Evolutionary conservation across 2,329 filamentous ascomycete genomes (phyloP).

Genomic region (Trichothecium roseum): DNA sequence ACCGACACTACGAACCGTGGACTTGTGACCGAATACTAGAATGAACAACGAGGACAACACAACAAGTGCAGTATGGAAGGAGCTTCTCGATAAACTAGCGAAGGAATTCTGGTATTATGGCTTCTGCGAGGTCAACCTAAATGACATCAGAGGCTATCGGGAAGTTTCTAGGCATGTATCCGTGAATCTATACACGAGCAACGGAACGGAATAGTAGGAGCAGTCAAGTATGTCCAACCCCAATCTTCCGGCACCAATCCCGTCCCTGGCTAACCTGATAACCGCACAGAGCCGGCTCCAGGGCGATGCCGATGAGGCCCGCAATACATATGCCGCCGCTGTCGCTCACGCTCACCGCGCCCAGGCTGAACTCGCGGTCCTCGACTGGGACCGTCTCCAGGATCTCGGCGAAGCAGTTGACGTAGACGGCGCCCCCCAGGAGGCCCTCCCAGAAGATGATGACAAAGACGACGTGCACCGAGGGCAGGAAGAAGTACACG

Average conservation of each 20-base stretch:
- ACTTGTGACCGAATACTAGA: too few species aligned
- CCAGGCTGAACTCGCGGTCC: constrained; percentile 84
- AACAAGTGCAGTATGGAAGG: too few species aligned
- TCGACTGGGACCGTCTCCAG: constrained; percentile 66
- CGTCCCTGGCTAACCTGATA: constrained; percentile 78
- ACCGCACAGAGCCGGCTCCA: constrained; percentile 73
- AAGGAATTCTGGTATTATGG: too few species aligned
- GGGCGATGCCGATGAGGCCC: constrained; percentile 68
- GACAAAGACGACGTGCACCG: constrained; percentile 73
- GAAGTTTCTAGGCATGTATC: too few species aligned
- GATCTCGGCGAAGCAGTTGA: constrained; percentile 93
- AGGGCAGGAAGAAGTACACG: constrained; percentile 71
- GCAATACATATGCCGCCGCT: constrained; percentile 84
- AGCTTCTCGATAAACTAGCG: too few species aligned
- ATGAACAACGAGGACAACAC: too few species aligned
- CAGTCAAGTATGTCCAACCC: constrained; percentile 15
- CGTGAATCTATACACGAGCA: not conserved
- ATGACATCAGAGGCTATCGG: too few species aligned
- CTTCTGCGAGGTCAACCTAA: too few species aligned
- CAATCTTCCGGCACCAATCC: constrained; percentile 57
- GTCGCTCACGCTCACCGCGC: constrained; percentile 85
- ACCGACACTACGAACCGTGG: too few species aligned
- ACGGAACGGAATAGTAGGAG: not conserved
- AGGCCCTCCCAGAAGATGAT: constrained; percentile 92
- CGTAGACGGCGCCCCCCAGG: constrained; percentile 84